Percentiles rank a stretch among this genome's conserved stretches.
Conservation (phyloP, 257 asterid species). For the Rehmannia glutinosa region DNA sequence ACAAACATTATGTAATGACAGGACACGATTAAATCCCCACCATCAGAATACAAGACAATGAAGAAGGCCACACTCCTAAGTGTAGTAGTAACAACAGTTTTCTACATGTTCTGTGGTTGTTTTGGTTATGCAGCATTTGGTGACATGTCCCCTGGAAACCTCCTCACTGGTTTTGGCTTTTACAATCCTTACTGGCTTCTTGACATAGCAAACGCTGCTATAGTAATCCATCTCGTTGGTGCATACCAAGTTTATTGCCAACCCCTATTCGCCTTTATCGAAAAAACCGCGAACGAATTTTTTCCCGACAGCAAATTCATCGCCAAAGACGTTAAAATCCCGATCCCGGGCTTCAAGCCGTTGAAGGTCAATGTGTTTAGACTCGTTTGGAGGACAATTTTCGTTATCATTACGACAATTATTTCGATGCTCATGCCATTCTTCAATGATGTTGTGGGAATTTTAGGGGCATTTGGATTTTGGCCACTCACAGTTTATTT, state of each 20-base stretch:
- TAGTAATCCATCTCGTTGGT: slow-evolving; percentile 44
- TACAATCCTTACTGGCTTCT: slow-evolving; percentile 52
- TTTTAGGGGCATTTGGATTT: slow-evolving; percentile 40
- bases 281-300: slow-evolving; percentile 5
- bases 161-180: slow-evolving; percentile 55
- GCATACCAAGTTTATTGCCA: slow-evolving; percentile 56
- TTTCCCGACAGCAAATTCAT: slow-evolving; percentile 34
- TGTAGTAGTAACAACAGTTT: slow-evolving; percentile 38
- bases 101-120: slow-evolving; percentile 49
- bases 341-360: slow-evolving; percentile 21
- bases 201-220: slow-evolving; percentile 42
- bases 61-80: slow-evolving; percentile 40
- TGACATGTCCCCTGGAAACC: slow-evolving; percentile 42
- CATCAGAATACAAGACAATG: slow-evolving; percentile 47
- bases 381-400: slow-evolving; percentile 38
- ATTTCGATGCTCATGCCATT: slow-evolving; percentile 50
- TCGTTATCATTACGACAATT: slow-evolving; percentile 31
- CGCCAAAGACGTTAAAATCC: slow-evolving; percentile 20
- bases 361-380: slow-evolving; percentile 29
- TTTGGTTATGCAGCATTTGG: slow-evolving; percentile 55
- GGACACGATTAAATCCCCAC: slow-evolving; percentile 47
- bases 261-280: slow-evolving; percentile 42
- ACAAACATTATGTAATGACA: not conserved
- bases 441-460: slow-evolving; percentile 42
- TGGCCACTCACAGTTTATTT: slow-evolving; percentile 48